A percentile compares a stretch with the other conserved stretches of the same genome.
These are phyloP conservation scores for Ampelomyces quisqualis DNA, from an alignment of 2,329 filamentous ascomycete genomes.

Conservation along the genomic window DNA sequence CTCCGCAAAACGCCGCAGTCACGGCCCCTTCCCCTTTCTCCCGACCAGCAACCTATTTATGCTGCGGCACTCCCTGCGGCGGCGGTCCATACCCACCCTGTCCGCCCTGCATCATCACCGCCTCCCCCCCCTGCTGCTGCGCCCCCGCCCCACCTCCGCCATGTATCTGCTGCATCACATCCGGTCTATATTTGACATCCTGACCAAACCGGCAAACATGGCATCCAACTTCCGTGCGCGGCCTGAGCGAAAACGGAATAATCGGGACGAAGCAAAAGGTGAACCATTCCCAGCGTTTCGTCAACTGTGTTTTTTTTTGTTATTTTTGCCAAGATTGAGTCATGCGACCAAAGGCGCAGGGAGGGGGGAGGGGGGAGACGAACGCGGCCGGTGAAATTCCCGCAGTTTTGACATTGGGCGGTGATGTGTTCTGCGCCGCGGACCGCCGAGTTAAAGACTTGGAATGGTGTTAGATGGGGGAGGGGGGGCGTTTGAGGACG, in stretches of 20 bases:
- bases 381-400: conserved; percentile 51
- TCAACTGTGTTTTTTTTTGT: no score
- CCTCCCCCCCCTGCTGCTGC: no score
- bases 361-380: conserved; percentile 5
- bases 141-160: conserved; percentile 4
- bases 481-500: neutral
- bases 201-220: conserved; percentile 76
- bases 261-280: conserved; percentile 78
- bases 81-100: conserved; percentile 10
- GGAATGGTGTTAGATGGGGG: neutral
- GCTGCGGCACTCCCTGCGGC: conserved; percentile 28
- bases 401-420: conserved; percentile 56
- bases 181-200: conserved; percentile 49
- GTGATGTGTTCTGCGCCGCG: conserved; percentile 53
- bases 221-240: conserved; percentile 66
- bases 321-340: no score
- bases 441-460: conserved; percentile 51
- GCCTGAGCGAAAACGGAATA: conserved; percentile 65
- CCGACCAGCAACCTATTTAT: conserved; percentile 12
- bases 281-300: conserved; percentile 59
- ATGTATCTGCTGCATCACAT: conserved; percentile 38
- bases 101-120: no score
- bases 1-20: neutral
- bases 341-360: no score
- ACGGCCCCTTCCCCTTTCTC: neutral